These are phyloP conservation scores for Lactifluus pinguis DNA, from an alignment of 768 basidiomycete species.

Conservation along the genomic window DNA sequence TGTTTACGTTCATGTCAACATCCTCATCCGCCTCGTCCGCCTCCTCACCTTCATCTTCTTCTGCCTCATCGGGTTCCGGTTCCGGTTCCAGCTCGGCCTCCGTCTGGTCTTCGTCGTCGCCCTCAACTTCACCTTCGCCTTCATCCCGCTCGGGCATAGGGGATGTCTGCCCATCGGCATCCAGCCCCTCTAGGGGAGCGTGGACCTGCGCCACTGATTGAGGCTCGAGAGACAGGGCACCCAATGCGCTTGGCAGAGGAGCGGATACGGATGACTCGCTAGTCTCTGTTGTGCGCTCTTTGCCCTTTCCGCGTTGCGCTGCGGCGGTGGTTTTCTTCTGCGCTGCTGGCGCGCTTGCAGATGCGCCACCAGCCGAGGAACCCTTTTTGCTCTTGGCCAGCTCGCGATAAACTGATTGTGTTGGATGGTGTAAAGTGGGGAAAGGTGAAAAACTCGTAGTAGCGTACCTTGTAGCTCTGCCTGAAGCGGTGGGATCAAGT, in stretches of 20 bases:
- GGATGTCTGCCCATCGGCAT: slow-evolving; percentile 21
- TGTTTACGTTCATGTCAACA: slow-evolving; percentile 5
- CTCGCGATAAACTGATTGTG: slow-evolving; percentile 51
- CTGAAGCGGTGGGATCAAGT: slow-evolving; percentile 55
- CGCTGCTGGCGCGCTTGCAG: slow-evolving; percentile 22
- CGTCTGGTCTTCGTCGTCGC: slow-evolving; percentile 17
- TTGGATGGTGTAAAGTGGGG: background rate
- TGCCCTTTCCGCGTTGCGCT: slow-evolving; percentile 14
- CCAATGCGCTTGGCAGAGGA: slow-evolving; percentile 13
- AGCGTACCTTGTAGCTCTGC: slow-evolving; percentile 53
- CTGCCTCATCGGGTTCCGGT: background rate
- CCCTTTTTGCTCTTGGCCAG: slow-evolving; percentile 52
- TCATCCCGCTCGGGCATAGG: slow-evolving; percentile 22
- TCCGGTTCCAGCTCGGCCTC: slow-evolving; percentile 1
- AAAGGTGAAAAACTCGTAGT: background rate
- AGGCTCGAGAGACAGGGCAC: slow-evolving; percentile 18
- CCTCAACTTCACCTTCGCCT: slow-evolving; percentile 25
- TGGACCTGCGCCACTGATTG: slow-evolving; percentile 19
- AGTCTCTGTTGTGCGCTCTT: slow-evolving; percentile 3
- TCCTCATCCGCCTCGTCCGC: slow-evolving; percentile 3
- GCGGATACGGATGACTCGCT: slow-evolving; percentile 11
- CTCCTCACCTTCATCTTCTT: background rate
- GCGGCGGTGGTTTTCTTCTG: background rate
- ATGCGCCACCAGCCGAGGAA: slow-evolving; percentile 14
- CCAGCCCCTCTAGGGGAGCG: background rate